A percentile compares a stretch with the other conserved stretches of the same genome.
phyloP scores from a whole-genome alignment of 331 rosid genomes.

The Prunus yedoensis region DNA sequence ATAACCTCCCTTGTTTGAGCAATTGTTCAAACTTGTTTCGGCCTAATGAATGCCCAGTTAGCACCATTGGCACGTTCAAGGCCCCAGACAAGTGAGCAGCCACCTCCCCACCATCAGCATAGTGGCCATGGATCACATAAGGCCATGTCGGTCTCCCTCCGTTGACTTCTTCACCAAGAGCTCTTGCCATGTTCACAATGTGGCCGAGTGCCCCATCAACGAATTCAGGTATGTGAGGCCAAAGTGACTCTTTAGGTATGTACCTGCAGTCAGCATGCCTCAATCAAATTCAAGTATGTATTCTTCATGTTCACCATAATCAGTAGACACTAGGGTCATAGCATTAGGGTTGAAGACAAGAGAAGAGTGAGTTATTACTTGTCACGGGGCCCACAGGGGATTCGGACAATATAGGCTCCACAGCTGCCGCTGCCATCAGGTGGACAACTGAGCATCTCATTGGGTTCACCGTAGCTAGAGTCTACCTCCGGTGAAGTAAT shows the following conservation, averaged over 20 bases:
- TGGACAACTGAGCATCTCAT: conserved; percentile 70
- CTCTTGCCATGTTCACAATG: conserved; percentile 54
- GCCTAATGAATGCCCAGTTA: conserved; percentile 60
- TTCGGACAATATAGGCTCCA: conserved; percentile 74
- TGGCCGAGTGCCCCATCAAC: conserved; percentile 55
- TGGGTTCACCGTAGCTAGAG: conserved; percentile 72
- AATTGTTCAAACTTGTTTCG: conserved; percentile 56
- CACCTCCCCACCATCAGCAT: conserved; percentile 54
- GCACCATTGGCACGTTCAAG: conserved; percentile 56
- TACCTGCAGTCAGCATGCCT: conserved; percentile 31
- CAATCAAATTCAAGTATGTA: background rate
- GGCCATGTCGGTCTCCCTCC: conserved; percentile 56
- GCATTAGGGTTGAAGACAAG: background rate
- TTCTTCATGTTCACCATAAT: too few relatives aligned
- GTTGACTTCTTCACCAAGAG: conserved; percentile 45
- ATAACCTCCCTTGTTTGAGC: conserved; percentile 51
- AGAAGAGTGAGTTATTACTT: conserved; percentile 21
- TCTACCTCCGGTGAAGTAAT: conserved; percentile 66
- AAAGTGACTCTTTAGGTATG: conserved; percentile 54
- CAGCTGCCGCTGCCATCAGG: conserved; percentile 64
- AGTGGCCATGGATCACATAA: conserved; percentile 58
- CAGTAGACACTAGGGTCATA: too few relatives aligned
- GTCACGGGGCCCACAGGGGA: conserved; percentile 74
- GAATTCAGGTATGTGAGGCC: conserved; percentile 60
- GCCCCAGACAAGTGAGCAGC: conserved; percentile 51